These are phyloP conservation scores for Gossypium thurberi DNA, from an alignment of 345 rosid genomes.

Conservation along the genomic window DNA sequence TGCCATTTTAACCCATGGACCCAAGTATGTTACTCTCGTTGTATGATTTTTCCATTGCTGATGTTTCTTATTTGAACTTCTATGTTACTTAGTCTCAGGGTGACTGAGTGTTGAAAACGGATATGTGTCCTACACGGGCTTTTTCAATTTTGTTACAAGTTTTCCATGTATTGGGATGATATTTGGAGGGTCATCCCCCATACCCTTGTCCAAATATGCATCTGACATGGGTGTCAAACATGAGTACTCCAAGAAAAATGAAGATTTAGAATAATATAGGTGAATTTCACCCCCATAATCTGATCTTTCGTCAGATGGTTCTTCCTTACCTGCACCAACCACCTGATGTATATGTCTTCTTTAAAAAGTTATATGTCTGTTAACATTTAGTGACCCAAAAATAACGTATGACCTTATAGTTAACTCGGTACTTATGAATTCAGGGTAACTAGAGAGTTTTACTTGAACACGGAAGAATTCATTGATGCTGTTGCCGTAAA, in stretches of 20 bases:
- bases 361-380: not conserved
- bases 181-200: not conserved
- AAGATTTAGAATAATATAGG: not conserved
- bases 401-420: not conserved
- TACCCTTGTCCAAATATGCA: not conserved
- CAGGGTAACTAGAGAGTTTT: constrained; percentile 74
- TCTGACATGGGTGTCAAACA: not conserved
- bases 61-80: not conserved
- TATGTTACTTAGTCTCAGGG: not conserved
- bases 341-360: no score
- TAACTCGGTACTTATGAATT: constrained; percentile 5
- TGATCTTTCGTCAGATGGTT: not conserved
- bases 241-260: not conserved
- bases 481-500: constrained; percentile 68
- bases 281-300: not conserved
- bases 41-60: not conserved
- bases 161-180: not conserved
- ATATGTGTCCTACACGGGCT: not conserved
- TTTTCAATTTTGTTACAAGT: not conserved
- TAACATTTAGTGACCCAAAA: not conserved
- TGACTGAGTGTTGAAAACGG: not conserved
- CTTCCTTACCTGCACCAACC: not conserved
- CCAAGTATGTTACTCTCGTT: constrained; percentile 42
- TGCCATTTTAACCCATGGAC: constrained; percentile 72
- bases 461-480: constrained; percentile 78